phyloP scores from a whole-genome alignment of 2,329 filamentous ascomycete species.

The Diplodia mutila region DNA sequence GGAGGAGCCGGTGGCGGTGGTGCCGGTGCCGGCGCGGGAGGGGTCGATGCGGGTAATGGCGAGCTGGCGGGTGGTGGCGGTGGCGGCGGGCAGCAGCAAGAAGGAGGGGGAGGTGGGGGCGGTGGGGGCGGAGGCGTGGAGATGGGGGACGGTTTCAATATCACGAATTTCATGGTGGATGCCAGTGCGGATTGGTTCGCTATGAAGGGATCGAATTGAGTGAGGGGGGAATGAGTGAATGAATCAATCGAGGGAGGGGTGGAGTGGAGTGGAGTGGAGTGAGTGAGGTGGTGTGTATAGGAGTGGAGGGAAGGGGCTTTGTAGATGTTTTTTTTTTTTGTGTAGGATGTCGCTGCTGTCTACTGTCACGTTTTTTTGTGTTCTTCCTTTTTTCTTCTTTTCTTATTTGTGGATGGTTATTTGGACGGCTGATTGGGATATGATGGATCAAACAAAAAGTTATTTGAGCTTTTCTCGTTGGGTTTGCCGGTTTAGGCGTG shows the following conservation, averaged over 20 bases:
- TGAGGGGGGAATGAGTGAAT: no score
- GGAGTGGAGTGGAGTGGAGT: no score
- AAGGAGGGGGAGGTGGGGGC: constrained; percentile 1
- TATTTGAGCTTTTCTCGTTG: no score
- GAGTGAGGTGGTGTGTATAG: no score
- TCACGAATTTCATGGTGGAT: constrained; percentile 77
- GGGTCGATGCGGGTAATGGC: background rate
- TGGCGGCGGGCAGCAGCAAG: background rate
- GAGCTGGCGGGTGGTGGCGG: background rate
- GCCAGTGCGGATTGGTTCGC: constrained; percentile 73
- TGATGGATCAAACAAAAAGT: background rate
- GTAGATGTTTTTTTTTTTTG: background rate
- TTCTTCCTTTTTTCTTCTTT: no score
- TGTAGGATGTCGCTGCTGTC: background rate
- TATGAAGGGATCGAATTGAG: constrained; percentile 51
- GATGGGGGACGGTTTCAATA: constrained; percentile 60
- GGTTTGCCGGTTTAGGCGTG: no score
- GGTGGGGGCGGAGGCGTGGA: background rate
- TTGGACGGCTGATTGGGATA: background rate
- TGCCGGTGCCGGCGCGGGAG: background rate
- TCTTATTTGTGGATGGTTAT: background rate
- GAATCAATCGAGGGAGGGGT: no score
- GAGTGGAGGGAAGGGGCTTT: background rate
- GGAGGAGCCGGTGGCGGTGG: constrained; percentile 12
- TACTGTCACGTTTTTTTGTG: no score